A percentile compares a stretch with the other conserved stretches of the same genome.
Conservation (phyloP, 2,329 filamentous ascomycete genomes). For the Fusarium tjaetaba region DNA sequence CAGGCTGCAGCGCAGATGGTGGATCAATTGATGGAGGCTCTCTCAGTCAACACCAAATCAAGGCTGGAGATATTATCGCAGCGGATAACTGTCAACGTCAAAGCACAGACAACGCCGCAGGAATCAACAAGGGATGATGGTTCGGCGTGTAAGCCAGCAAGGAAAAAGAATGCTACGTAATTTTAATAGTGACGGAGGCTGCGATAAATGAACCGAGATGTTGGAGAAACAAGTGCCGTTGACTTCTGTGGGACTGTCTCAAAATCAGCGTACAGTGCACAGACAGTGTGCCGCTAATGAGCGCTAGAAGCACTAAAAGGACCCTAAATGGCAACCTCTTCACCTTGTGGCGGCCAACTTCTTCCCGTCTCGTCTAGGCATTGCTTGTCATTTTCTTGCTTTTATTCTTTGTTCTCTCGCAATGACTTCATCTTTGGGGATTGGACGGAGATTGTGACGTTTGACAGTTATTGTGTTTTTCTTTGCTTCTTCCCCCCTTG, state of each 20-base stretch:
- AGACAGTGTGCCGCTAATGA: conserved; percentile 31
- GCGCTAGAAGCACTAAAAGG: conserved; percentile 12
- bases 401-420: not conserved
- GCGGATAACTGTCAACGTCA: not conserved
- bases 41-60: not conserved
- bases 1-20: conserved; percentile 16
- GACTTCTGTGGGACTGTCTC: conserved; percentile 29
- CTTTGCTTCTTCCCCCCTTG: not conserved
- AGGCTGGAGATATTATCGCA: not conserved
- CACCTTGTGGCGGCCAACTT: conserved; percentile 14
- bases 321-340: conserved; percentile 14
- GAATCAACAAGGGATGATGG: conserved; percentile 11
- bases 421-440: conserved; percentile 21
- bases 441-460: not conserved
- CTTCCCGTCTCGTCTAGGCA: not conserved
- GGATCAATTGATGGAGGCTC: conserved; percentile 1
- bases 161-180: conserved; percentile 36
- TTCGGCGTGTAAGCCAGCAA: not conserved
- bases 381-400: not conserved
- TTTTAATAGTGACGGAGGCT: conserved; percentile 28
- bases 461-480: not conserved
- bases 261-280: conserved; percentile 26
- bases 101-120: not conserved
- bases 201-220: conserved; percentile 36
- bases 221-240: conserved; percentile 42